Base-by-base conservation (phyloP, 2,329 filamentous ascomycete species). In the Beauveria sp. region DNA sequence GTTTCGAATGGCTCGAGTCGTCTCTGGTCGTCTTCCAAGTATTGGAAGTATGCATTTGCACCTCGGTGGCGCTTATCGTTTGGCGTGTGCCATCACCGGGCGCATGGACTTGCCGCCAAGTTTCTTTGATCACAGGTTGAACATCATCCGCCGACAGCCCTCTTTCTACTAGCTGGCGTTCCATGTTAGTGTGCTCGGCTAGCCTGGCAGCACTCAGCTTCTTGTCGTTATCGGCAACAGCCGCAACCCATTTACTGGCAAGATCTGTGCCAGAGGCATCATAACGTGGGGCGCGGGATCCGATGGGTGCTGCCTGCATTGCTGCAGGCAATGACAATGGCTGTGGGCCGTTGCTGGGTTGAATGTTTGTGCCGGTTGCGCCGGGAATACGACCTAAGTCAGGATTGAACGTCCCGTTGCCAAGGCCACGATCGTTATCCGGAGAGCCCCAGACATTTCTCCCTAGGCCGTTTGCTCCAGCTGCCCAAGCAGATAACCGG, bases 401-500 rank as follows among this genome's bases (percentile, higher is more conserved):
- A 14, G 84, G 80, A 62, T 83, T 85, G 68, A 93, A 93, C 0
- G 88, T 91, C 49, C 89, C 89, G 71, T 93, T 93, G 3, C 89
- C 89, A 22, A 93, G 84, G 12, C 84, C 86, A 60, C 86, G 82
- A 66, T 90, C 86, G 67, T 83, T 87, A 60, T 85, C 84, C n/a
- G 86, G 87, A 49, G 88, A 85, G 20, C 86, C 89, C 89, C 89
- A 93, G 20, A 92, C 87, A 69, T 88, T 90, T 53, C 82, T 79
- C 14, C 79, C 72, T 12, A 76, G 65, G 50, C 77, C 75, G 53
- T 80, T 80, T 43, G 75, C 70, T 22, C 71, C 70, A 31, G 75
- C 69, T 31, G 75, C 75, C 84, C 85, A 87, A 1, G 79, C 74
- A 12, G 79, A 71, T 58, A 79, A 79, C 52, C 80, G 76, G 22